These are phyloP conservation scores for Pyrenula massariospora DNA, from an alignment of 495 filamentous ascomycete genomes.

Conservation along the genomic window DNA sequence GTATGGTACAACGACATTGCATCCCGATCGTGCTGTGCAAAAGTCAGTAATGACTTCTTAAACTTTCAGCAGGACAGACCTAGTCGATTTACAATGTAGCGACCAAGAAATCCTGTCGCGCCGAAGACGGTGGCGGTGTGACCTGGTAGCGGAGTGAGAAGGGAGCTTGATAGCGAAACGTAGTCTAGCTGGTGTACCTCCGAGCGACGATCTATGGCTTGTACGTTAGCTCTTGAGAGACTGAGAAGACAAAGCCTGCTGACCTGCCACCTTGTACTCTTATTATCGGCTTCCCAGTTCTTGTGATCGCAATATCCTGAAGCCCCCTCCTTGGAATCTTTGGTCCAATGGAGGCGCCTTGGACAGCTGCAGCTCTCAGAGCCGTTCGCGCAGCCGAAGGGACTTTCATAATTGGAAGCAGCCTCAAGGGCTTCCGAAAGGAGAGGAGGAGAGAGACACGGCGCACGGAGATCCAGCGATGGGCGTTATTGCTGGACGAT, in stretches of 20 bases:
- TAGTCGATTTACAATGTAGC: slow-evolving; percentile 94
- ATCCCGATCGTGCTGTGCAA: slow-evolving; percentile 69
- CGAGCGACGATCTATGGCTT: slow-evolving; percentile 57
- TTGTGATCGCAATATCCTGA: slow-evolving; percentile 71
- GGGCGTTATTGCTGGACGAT: neutral
- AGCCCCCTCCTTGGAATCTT: slow-evolving; percentile 40
- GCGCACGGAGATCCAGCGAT: neutral
- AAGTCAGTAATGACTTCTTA: slow-evolving; percentile 18
- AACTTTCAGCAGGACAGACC: slow-evolving; percentile 41
- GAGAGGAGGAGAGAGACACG: neutral
- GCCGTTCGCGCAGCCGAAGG: neutral
- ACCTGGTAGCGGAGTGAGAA: slow-evolving; percentile 36
- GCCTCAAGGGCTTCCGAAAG: neutral
- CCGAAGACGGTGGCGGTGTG: slow-evolving; percentile 97
- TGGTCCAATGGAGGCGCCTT: neutral
- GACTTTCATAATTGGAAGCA: neutral
- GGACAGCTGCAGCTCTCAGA: neutral
- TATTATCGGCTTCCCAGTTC: slow-evolving; percentile 79
- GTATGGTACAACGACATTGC: slow-evolving; percentile 85
- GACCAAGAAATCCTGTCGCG: slow-evolving; percentile 88
- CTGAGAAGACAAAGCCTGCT: slow-evolving; percentile 20
- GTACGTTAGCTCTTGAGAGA: neutral
- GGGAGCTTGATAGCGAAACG: slow-evolving; percentile 14
- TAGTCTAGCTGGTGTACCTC: slow-evolving; percentile 47
- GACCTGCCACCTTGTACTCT: slow-evolving; percentile 75